Percentiles rank a stretch among this genome's conserved stretches.
phyloP scores from a whole-genome alignment of 2,329 filamentous ascomycete genomes.

The Xylogone sp. region DNA sequence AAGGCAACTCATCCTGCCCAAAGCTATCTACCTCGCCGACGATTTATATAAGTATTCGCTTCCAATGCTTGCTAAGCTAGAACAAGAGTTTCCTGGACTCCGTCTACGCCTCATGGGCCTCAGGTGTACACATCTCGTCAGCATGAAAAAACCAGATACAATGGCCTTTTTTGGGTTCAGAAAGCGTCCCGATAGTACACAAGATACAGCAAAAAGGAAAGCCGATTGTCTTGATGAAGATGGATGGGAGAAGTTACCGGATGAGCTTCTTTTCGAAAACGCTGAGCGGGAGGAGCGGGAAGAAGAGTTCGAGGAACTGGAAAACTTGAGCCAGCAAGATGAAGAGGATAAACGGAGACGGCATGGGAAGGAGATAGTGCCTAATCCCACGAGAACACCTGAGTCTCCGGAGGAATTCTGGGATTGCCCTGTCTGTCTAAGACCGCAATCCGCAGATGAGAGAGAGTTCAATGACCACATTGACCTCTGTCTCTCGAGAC shows the following conservation, averaged over 20 bases:
- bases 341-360: conserved; percentile 28
- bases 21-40: conserved; percentile 67
- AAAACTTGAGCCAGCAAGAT: conserved; percentile 58
- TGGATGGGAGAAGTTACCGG: conserved; percentile 65
- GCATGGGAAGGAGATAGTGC: conserved; percentile 50
- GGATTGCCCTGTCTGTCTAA: conserved; percentile 85
- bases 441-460: conserved; percentile 73
- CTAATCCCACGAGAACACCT: conserved; percentile 35
- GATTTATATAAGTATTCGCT: conserved; percentile 80
- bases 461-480: conserved; percentile 84
- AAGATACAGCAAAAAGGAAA: conserved; percentile 32
- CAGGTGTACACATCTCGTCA: conserved; percentile 81
- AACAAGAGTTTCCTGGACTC: conserved; percentile 77
- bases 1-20: conserved; percentile 71
- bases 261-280: conserved; percentile 58
- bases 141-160: conserved; percentile 75
- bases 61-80: conserved; percentile 79
- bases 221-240: conserved; percentile 35
- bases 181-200: conserved; percentile 19
- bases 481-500: conserved; percentile 81
- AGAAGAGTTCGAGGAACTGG: conserved; percentile 57
- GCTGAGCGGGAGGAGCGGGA: conserved; percentile 56
- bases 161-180: conserved; percentile 74
- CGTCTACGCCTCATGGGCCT: conserved; percentile 84
- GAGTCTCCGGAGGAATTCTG: conserved; percentile 51